Evolutionary conservation across 768 basidiomycete genomes (phyloP), one percentile per base, ranked within the genome.

Genomic region (Candolleomyces eurysporus): DNA sequence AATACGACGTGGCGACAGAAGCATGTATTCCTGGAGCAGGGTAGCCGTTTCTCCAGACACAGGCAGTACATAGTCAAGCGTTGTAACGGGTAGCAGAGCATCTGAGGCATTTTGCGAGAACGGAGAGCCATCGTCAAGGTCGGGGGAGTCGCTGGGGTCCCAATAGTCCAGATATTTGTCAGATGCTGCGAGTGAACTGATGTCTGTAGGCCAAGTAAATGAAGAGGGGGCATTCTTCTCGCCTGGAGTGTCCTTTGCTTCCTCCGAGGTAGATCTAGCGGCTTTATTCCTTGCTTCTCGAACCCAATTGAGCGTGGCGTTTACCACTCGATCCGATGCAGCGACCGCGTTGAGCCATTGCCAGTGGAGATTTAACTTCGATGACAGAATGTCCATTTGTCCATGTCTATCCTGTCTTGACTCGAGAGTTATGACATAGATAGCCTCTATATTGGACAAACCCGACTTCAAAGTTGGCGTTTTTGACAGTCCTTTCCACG

Each of bases 401-500:
- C 68, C 62, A 14, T 83, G 81, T 26, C 90, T 76, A 62, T 88
- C 88, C 17, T 65, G 65, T 32, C 90, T 81, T 30, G 68, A 72
- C 9, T 83, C 80, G 31, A 90, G 84, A 26, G 87, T 87, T 46
- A 91, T 66, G 0, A 91, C 83, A 63, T 82, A 86, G 56, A 84
- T 77, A 9, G 74, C 66, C 5, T 76, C 72, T 16, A 79, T 74
- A 32, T 82, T 66, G 6, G 40, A 36, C 4, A 56, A 6, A 10
- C 52, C 52, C 5, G 52, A 48, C 7, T 22, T 48, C 7, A 8
- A 10, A 48, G 16, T 14, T 48, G n/a, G 46, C 17, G 9, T 48
- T 36, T 32, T 32, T 31, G 30, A 10, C 8, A 39, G 17, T 31
- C 21, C 36, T 31, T 8, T 36, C 36, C 26, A 26, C 26, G 26